A percentile compares a stretch with the other conserved stretches of the same genome.
Evolutionary conservation across 2,329 filamentous ascomycete genomes (phyloP).

Genomic region (Aspergillus sclerotialis): DNA sequence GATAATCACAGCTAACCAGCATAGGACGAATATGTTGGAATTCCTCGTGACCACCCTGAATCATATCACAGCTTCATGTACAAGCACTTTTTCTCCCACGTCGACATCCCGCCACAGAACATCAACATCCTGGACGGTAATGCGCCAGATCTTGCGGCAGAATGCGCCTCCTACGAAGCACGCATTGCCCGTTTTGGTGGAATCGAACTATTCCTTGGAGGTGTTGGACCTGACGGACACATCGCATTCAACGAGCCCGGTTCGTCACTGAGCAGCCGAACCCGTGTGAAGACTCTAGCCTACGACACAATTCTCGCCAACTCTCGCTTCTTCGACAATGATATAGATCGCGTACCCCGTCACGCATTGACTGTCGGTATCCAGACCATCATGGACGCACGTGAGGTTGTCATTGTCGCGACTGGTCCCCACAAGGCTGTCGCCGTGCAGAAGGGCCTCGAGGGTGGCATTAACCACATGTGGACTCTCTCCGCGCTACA

Average conservation of each 20-base stretch:
- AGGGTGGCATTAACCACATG: conserved; percentile 81
- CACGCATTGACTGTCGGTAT: conserved; percentile 83
- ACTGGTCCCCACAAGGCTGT: conserved; percentile 74
- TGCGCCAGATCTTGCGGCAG: conserved; percentile 64
- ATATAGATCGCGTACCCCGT: conserved; percentile 65
- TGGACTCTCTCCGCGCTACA: conserved; percentile 81
- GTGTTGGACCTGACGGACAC: conserved; percentile 79
- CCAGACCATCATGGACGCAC: conserved; percentile 71
- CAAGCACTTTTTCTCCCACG: conserved; percentile 80
- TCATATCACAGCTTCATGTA: conserved; percentile 93
- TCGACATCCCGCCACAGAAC: conserved; percentile 73
- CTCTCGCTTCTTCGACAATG: conserved; percentile 73
- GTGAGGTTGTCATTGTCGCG: conserved; percentile 77
- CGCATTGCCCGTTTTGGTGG: conserved; percentile 68
- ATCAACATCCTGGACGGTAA: conserved; percentile 83
- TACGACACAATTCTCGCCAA: conserved; percentile 84
- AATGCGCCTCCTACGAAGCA: conserved; percentile 73
- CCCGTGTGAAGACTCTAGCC: conserved; percentile 77
- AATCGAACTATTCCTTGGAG: conserved; percentile 79
- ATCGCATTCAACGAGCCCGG: conserved; percentile 89
- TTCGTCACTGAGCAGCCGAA: conserved; percentile 68
- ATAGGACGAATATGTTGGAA: conserved; percentile 78
- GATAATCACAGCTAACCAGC: conserved; percentile 5
- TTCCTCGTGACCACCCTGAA: conserved; percentile 74
- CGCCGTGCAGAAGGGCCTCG: conserved; percentile 72